Conservation (phyloP, 805 yeast genomes). For the Sporopachydermia quercuum region DNA sequence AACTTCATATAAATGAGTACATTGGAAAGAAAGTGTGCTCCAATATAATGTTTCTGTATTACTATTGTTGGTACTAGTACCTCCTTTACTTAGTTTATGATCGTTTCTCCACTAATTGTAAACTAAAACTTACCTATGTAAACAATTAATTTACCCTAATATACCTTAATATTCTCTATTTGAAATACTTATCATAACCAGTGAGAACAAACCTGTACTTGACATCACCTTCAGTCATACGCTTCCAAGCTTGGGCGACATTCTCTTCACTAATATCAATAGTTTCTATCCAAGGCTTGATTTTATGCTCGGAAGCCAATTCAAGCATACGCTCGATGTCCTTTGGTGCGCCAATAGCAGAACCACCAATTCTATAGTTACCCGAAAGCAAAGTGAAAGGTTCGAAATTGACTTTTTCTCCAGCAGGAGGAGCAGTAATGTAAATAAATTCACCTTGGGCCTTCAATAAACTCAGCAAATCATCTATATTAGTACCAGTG, state of each 20-base stretch:
- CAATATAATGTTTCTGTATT: too few relatives aligned
- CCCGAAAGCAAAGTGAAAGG: slow-evolving; percentile 8
- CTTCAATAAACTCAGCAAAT: slow-evolving; percentile 10
- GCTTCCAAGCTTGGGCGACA: slow-evolving; percentile 29
- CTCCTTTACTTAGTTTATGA: too few relatives aligned
- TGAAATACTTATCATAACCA: slow-evolving; percentile 27
- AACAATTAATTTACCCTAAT: background rate
- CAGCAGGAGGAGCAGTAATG: slow-evolving; percentile 14
- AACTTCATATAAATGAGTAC: too few relatives aligned
- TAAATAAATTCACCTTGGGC: slow-evolving; percentile 18
- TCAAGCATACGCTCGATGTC: slow-evolving; percentile 34
- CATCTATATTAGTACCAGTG: slow-evolving; percentile 13
- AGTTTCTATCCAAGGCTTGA: slow-evolving; percentile 38
- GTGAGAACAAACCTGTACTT: slow-evolving; percentile 40
- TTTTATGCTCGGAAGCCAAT: slow-evolving; percentile 29
- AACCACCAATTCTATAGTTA: slow-evolving; percentile 14
- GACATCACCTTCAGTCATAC: slow-evolving; percentile 34
- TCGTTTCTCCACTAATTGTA: too few relatives aligned
- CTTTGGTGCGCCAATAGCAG: slow-evolving; percentile 27
- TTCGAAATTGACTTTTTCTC: slow-evolving; percentile 7
- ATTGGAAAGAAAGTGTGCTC: too few relatives aligned
- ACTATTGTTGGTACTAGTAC: too few relatives aligned
- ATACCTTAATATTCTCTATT: slow-evolving; percentile 1
- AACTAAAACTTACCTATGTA: background rate
- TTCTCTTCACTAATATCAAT: slow-evolving; percentile 30